A percentile compares a stretch with the other conserved stretches of the same genome.
phyloP scores from a whole-genome alignment of 2,329 filamentous ascomycete species.

The Penicillium palitans region DNA sequence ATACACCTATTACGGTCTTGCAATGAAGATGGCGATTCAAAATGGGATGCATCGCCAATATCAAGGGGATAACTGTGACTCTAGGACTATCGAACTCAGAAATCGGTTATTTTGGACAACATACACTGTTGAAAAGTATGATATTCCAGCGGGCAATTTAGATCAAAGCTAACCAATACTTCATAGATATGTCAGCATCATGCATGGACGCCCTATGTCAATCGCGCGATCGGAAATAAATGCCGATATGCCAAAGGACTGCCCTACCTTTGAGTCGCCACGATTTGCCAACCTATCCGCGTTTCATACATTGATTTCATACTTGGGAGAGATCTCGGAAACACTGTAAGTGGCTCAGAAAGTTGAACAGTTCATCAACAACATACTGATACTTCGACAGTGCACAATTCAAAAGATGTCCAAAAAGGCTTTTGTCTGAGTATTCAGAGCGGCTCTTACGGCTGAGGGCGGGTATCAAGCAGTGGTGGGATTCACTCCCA shows the following conservation, averaged over 20 bases:
- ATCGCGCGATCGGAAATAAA: conserved; percentile 56
- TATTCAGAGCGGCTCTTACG: conserved; percentile 39
- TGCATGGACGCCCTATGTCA: conserved; percentile 56
- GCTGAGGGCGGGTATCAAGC: conserved; percentile 35
- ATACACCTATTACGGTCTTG: conserved; percentile 58
- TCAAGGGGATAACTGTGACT: conserved; percentile 47
- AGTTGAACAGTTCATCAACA: conserved; percentile 1
- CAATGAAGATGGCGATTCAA: conserved; percentile 58
- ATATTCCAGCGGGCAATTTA: neutral
- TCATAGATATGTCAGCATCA: conserved; percentile 53
- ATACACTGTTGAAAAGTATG: conserved; percentile 57
- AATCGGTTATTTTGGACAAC: conserved; percentile 59
- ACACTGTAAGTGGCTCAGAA: conserved; percentile 36
- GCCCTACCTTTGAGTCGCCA: conserved; percentile 41
- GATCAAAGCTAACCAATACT: neutral
- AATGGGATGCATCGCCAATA: conserved; percentile 60
- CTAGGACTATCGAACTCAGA: conserved; percentile 52
- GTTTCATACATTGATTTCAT: conserved; percentile 45
- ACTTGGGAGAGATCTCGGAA: conserved; percentile 40
- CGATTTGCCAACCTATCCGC: conserved; percentile 50
- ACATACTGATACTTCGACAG: conserved; percentile 27
- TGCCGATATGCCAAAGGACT: conserved; percentile 51
- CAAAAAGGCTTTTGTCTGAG: conserved; percentile 36
- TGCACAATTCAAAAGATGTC: conserved; percentile 39
- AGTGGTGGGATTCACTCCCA: conserved; percentile 43